Evolutionary conservation across 2,329 filamentous ascomycete species (phyloP).

Genomic region (Talaromyces sp.): DNA sequence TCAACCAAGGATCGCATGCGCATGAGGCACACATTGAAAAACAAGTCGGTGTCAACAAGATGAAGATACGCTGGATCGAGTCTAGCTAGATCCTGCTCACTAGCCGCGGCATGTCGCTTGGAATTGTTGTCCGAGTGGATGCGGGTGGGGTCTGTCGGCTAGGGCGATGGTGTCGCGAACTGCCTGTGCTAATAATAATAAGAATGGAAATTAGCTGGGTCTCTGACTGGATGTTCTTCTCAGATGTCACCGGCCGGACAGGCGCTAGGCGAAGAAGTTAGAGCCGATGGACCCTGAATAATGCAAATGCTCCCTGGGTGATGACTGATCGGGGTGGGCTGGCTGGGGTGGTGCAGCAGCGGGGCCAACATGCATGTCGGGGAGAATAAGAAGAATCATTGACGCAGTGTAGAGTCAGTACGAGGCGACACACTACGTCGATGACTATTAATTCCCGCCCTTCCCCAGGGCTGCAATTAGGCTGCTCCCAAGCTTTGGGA

Average conservation of each 20-base stretch:
- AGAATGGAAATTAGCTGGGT: too few relatives aligned
- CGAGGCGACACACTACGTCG: background rate
- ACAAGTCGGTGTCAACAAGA: background rate
- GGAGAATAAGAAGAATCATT: background rate
- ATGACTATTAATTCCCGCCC: background rate
- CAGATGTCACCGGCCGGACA: too few relatives aligned
- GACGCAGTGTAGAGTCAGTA: background rate
- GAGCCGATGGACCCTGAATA: too few relatives aligned
- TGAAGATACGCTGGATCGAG: background rate
- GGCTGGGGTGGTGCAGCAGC: background rate
- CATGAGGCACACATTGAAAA: background rate
- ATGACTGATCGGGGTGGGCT: background rate
- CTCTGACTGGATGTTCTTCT: too few relatives aligned
- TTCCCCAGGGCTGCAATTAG: background rate
- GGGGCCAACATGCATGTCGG: background rate
- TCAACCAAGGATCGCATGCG: background rate
- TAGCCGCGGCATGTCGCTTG: background rate
- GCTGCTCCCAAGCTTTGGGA: background rate
- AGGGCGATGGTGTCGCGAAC: background rate
- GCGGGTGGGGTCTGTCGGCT: background rate
- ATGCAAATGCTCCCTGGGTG: background rate
- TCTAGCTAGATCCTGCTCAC: background rate
- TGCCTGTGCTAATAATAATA: background rate
- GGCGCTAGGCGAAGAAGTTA: too few relatives aligned
- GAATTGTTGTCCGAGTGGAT: background rate